Percentiles rank a stretch among this genome's conserved stretches.
These are phyloP conservation scores for Aspergillus calidoustus DNA, from an alignment of 2,329 filamentous ascomycete species.

Conservation along the genomic window DNA sequence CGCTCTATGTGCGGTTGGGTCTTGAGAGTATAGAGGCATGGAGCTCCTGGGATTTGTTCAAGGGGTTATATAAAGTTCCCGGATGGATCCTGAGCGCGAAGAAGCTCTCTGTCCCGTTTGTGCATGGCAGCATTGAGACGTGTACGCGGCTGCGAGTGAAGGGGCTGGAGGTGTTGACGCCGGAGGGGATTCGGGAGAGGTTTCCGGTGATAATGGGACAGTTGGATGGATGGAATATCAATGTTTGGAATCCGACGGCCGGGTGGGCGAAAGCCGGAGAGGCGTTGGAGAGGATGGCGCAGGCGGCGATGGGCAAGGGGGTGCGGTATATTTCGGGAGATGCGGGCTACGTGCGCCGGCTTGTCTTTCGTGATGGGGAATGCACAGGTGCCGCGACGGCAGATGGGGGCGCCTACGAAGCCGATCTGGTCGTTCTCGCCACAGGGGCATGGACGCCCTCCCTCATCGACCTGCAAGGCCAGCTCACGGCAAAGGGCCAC, in stretches of 20 bases:
- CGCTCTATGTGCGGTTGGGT: background rate
- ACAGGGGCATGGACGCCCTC: background rate
- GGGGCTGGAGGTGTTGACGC: slow-evolving; percentile 1
- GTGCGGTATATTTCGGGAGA: slow-evolving; percentile 2
- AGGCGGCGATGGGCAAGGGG: slow-evolving; percentile 4
- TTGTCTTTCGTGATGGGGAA: background rate
- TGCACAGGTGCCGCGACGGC: background rate
- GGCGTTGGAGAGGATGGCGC: background rate
- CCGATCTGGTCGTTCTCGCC: background rate
- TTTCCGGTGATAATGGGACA: no score
- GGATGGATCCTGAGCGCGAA: slow-evolving; percentile 8
- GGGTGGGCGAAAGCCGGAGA: background rate
- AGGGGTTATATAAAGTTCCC: background rate
- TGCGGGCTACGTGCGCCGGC: background rate
- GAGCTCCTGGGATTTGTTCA: background rate
- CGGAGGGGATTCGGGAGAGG: background rate
- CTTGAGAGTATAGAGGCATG: slow-evolving; percentile 4
- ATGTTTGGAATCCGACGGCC: background rate
- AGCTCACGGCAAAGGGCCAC: background rate
- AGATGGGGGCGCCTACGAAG: background rate
- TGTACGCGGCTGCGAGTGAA: background rate
- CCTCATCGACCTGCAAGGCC: background rate
- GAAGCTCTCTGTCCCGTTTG: background rate
- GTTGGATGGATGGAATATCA: background rate
- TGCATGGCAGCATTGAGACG: slow-evolving; percentile 3